phyloP scores from a whole-genome alignment of 176 grass and related monocot species.

The Ananas comosus region DNA sequence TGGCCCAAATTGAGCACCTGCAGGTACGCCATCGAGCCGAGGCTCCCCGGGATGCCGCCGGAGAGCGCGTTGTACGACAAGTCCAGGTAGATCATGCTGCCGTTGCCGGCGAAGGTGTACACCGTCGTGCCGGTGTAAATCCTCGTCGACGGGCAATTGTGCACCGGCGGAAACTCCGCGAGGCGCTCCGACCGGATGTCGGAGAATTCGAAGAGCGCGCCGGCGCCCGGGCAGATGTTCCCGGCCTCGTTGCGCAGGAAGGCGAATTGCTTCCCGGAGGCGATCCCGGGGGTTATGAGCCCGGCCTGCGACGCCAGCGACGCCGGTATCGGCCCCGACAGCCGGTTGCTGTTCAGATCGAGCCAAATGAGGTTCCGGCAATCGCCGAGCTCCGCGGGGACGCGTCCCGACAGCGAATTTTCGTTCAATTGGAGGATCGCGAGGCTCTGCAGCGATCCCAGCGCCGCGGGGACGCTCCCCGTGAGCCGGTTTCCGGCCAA shows the following conservation, averaged over 20 bases:
- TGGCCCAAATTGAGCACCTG: slow-evolving; percentile 81
- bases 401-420: slow-evolving; percentile 48
- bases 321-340: slow-evolving; percentile 50
- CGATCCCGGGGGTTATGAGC: slow-evolving; percentile 58
- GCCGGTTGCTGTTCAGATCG: slow-evolving; percentile 69
- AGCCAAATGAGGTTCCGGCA: slow-evolving; percentile 95
- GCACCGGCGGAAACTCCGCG: slow-evolving; percentile 43
- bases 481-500: slow-evolving; percentile 63
- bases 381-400: slow-evolving; percentile 57
- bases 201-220: slow-evolving; percentile 91
- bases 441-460: slow-evolving; percentile 58
- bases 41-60: slow-evolving; percentile 37
- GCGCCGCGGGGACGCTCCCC: slow-evolving; percentile 41
- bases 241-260: slow-evolving; percentile 89
- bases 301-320: slow-evolving; percentile 53
- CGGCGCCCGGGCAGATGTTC: slow-evolving; percentile 82
- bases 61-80: slow-evolving; percentile 76
- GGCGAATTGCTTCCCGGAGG: slow-evolving; percentile 82
- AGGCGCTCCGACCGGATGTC: slow-evolving; percentile 68
- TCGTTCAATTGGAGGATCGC: slow-evolving; percentile 81
- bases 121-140: slow-evolving; percentile 73
- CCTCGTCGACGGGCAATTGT: slow-evolving; percentile 61
- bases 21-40: slow-evolving; percentile 71
- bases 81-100: slow-evolving; percentile 97
- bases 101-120: slow-evolving; percentile 51